phyloP scores from a whole-genome alignment of 768 basidiomycete species.

The Cystofilobasidium bisporidii region DNA sequence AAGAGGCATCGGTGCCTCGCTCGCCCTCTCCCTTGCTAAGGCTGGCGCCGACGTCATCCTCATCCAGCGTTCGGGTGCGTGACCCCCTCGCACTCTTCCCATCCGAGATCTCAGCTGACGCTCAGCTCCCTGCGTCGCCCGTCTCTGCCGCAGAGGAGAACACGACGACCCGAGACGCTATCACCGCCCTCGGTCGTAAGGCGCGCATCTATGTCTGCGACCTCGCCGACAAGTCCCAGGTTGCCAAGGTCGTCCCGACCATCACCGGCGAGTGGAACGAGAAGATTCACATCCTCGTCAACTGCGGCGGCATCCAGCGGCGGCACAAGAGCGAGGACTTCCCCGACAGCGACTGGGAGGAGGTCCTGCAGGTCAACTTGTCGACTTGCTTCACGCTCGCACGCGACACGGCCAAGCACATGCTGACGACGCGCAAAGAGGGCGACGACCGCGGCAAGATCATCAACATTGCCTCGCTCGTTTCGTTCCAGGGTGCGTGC shows the following conservation, averaged over 20 bases:
- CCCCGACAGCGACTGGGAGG: constrained; percentile 60
- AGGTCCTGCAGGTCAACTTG: constrained; percentile 76
- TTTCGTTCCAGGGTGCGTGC: constrained; percentile 38
- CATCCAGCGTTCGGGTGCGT: constrained; percentile 34
- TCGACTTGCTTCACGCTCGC: constrained; percentile 77
- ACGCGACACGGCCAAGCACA: constrained; percentile 51
- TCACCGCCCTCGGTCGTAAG: constrained; percentile 38
- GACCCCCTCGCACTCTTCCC: neutral
- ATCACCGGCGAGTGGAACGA: constrained; percentile 38
- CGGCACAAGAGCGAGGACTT: constrained; percentile 52
- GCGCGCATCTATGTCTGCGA: constrained; percentile 51
- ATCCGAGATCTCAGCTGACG: neutral
- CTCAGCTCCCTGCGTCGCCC: neutral
- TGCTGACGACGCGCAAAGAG: constrained; percentile 53
- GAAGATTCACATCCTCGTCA: constrained; percentile 58
- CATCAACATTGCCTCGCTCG: constrained; percentile 55
- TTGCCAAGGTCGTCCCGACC: constrained; percentile 49
- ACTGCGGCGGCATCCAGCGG: constrained; percentile 56
- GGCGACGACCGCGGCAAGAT: constrained; percentile 53
- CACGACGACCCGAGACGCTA: constrained; percentile 38
- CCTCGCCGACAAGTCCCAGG: constrained; percentile 46
- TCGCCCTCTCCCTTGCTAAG: constrained; percentile 42
- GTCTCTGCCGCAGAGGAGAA: constrained; percentile 29
- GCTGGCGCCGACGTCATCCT: constrained; percentile 43
- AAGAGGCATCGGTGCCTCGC: constrained; percentile 41